These are phyloP conservation scores for Globisporangium cystogenes DNA, from an alignment of 352 stramenopile genomes.

Conservation along the genomic window DNA sequence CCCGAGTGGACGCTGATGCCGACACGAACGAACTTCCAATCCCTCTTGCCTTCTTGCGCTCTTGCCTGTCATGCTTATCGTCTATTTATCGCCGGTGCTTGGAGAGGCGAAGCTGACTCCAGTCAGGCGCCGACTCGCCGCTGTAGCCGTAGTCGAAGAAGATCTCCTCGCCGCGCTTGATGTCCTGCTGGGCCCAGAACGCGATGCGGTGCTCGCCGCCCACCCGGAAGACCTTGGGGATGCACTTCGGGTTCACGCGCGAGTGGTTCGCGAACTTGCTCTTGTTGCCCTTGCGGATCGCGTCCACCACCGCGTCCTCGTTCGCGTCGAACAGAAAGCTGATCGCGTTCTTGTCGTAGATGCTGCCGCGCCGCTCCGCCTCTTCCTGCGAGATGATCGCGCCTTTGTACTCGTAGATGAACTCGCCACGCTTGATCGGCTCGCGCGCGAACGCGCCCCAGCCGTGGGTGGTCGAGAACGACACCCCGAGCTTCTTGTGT, in stretches of 20 bases:
- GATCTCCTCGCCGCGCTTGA: constrained; percentile 72
- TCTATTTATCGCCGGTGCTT: background rate
- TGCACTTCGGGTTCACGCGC: constrained; percentile 63
- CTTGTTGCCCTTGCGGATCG: constrained; percentile 91
- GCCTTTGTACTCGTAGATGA: constrained; percentile 69
- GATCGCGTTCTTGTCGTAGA: constrained; percentile 85
- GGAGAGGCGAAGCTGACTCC: constrained; percentile 39
- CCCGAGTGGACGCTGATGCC: too few species aligned
- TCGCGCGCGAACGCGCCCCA: constrained; percentile 61
- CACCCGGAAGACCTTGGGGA: constrained; percentile 73
- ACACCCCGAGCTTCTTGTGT: constrained; percentile 57
- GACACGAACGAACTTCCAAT: too few species aligned
- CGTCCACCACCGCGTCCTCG: constrained; percentile 87
- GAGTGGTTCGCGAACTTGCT: constrained; percentile 88
- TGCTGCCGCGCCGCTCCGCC: constrained; percentile 61
- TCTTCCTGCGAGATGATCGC: constrained; percentile 66
- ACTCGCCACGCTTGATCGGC: constrained; percentile 54
- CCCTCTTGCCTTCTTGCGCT: too few species aligned
- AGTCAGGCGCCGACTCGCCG: constrained; percentile 51
- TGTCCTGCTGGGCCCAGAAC: constrained; percentile 90
- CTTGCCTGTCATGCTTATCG: too few species aligned
- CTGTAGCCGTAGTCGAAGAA: constrained; percentile 73
- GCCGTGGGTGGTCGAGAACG: constrained; percentile 54
- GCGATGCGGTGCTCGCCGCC: constrained; percentile 86
- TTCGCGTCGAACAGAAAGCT: constrained; percentile 92